Evolutionary conservation across 176 grass and related monocot genomes (phyloP).

Genomic region (Musa acuminata): DNA sequence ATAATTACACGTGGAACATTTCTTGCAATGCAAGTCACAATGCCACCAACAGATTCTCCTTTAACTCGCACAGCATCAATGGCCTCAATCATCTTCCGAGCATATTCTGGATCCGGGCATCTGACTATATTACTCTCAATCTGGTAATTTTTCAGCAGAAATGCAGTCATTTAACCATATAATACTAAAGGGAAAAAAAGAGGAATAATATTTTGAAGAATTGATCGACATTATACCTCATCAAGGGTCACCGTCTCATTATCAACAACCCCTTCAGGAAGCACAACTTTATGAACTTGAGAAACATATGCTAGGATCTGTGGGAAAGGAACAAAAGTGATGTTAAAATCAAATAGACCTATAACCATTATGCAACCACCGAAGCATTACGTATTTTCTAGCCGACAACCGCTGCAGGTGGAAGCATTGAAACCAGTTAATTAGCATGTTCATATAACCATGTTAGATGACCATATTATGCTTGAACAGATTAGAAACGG

Average conservation of each 20-base stretch:
- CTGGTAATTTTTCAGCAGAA: slow-evolving; percentile 39
- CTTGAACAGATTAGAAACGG: no score
- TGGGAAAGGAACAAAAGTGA: neutral
- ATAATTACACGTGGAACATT: slow-evolving; percentile 93
- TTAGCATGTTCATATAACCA: neutral
- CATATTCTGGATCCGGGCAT: slow-evolving; percentile 93
- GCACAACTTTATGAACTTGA: slow-evolving; percentile 87
- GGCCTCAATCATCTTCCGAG: slow-evolving; percentile 90
- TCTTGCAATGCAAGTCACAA: slow-evolving; percentile 93
- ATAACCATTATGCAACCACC: neutral
- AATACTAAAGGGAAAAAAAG: neutral
- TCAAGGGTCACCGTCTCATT: slow-evolving; percentile 69
- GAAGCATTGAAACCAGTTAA: neutral
- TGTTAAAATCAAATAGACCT: neutral
- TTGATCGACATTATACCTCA: slow-evolving; percentile 39
- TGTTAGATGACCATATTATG: no score
- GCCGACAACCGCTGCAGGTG: neutral
- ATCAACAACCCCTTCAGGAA: slow-evolving; percentile 81
- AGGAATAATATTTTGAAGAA: neutral
- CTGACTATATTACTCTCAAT: slow-evolving; percentile 96
- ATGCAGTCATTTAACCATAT: slow-evolving; percentile 20
- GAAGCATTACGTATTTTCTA: neutral
- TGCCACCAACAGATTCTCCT: slow-evolving; percentile 89
- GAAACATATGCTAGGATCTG: slow-evolving; percentile 95
- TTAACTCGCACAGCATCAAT: slow-evolving; percentile 75